Evolutionary conservation across 2,329 filamentous ascomycete species (phyloP), one percentile per base, ranked within the genome.

Genomic region (Lasiodiplodia gonubiensis): DNA sequence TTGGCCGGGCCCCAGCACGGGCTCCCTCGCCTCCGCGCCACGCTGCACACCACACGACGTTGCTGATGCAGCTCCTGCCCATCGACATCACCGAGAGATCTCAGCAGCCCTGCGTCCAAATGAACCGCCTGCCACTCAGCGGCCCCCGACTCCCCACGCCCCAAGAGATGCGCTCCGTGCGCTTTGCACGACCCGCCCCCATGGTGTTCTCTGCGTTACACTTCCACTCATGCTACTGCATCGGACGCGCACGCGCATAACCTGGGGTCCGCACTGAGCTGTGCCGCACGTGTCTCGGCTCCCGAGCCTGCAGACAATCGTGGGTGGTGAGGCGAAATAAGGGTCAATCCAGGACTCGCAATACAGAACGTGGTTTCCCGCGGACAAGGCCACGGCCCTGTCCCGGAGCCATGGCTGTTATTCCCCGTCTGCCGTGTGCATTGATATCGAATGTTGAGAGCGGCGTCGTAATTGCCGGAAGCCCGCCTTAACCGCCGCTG

Each of bases 1-100:
- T 18, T 14, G 23, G 46, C 59, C 59, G 59, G 59, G n/a, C 8
- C 2, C 6, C n/a, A 39, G 59, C 42, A 30, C 2, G 57, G 57
- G 57, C 25, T 39, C 37, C 3, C 35, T 48, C 57, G 57, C 39
- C 57, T 60, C 42, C 39, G 59, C 59, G 59, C 59, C 59, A 63
- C 59, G 30, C 55, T 63, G 59, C 59, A 63, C 37, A 30, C 49
- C 11, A 23, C 49, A 23, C 59, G 30, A 49, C 59, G 18, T 49
- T 46, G 30, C 53, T 54, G 53, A 57, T 57, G 53, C 53, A 57
- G 25, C 54, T 16, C 11, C 5, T 23, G n/a, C 57, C 39, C 33
- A 37, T 42, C 42, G 42, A n/a, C 39, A 25, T 16, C 39, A 18
- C 7, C 39, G 5, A n/a, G 37, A 30, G 21, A 14, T 4, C 4